phyloP scores from a whole-genome alignment of 306 rosid genomes.

The Acmispon strigosus region DNA sequence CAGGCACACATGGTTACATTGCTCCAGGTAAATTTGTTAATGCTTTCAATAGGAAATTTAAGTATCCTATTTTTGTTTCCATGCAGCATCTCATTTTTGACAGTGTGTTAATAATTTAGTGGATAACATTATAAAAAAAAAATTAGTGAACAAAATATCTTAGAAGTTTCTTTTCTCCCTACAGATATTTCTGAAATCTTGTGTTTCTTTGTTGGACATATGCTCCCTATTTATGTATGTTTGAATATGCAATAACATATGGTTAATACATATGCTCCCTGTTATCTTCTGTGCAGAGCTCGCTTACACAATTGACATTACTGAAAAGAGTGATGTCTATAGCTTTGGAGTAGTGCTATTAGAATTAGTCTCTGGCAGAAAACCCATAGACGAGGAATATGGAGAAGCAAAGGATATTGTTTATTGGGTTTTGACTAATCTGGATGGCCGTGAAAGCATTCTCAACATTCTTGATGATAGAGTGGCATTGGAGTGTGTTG shows the following conservation, averaged over 20 bases:
- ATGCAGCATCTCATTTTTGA: neutral
- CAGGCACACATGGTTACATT: constrained; percentile 92
- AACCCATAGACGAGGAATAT: constrained; percentile 69
- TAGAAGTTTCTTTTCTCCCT: too few relatives aligned
- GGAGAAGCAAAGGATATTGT: constrained; percentile 94
- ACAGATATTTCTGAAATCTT: too few relatives aligned
- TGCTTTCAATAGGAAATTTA: neutral
- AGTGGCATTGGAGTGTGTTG: constrained; percentile 35
- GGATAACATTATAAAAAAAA: too few relatives aligned
- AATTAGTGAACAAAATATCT: too few relatives aligned
- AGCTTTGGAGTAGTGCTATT: constrained; percentile 86
- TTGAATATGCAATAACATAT: neutral
- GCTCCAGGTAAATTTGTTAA: constrained; percentile 78
- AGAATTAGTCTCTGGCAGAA: constrained; percentile 76
- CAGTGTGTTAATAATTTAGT: too few relatives aligned
- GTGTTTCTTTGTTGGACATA: neutral
- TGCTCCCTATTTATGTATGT: neutral
- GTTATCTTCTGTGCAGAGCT: constrained; percentile 51
- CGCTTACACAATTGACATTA: constrained; percentile 67
- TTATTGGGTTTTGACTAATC: constrained; percentile 67
- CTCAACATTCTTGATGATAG: constrained; percentile 54
- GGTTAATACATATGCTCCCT: neutral
- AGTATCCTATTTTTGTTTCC: neutral
- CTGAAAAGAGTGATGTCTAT: constrained; percentile 84
- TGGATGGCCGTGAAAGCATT: constrained; percentile 47